A percentile compares a stretch with the other conserved stretches of the same genome.
phyloP scores from a whole-genome alignment of 208 protist species.

The Leishmania gerbilli region DNA sequence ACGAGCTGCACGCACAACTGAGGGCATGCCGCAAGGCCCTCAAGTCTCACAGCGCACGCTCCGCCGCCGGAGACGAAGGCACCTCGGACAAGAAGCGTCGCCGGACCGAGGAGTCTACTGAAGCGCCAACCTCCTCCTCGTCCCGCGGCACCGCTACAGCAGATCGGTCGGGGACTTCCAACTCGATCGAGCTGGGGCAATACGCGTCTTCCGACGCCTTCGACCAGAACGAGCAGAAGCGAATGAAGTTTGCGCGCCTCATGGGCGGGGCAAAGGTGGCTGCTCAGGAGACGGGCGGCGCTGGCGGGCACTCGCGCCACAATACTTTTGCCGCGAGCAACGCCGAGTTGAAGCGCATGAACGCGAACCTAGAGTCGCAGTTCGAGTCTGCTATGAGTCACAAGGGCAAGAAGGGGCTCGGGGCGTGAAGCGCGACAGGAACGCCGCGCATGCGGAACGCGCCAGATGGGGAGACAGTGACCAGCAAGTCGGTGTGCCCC shows the following conservation, averaged over 20 bases:
- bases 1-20: constrained; percentile 22
- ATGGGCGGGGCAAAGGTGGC: constrained; percentile 76
- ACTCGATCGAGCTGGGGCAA: constrained; percentile 62
- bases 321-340: constrained; percentile 55
- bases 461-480: background rate
- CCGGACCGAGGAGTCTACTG: constrained; percentile 11
- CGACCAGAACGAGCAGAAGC: constrained; percentile 53
- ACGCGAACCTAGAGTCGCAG: constrained; percentile 63
- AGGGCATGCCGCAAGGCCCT: constrained; percentile 55
- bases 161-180: background rate
- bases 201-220: constrained; percentile 66
- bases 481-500: background rate
- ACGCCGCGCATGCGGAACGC: background rate
- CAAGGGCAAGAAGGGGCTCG: constrained; percentile 78
- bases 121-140: background rate
- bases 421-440: constrained; percentile 33
- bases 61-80: background rate
- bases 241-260: constrained; percentile 75
- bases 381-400: constrained; percentile 62
- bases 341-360: constrained; percentile 54
- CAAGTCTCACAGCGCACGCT: constrained; percentile 25
- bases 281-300: background rate
- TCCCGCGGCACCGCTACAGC: background rate
- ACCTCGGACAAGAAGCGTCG: constrained; percentile 15
- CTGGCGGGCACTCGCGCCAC: constrained; percentile 13